Base-by-base conservation (phyloP, 208 protist species). In the Leishmania gerbilli region DNA sequence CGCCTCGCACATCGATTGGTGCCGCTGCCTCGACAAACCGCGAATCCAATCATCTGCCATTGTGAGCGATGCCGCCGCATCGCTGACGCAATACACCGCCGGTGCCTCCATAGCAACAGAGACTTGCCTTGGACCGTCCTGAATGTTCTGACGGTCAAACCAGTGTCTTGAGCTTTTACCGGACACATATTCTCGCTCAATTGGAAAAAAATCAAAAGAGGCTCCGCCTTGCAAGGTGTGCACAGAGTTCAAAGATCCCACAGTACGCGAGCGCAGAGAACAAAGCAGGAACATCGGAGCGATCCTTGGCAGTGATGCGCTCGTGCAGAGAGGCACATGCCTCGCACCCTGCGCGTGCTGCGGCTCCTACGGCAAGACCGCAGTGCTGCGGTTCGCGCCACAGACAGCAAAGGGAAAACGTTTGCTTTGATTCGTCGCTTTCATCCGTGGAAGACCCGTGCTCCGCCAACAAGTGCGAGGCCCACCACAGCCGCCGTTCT, bases 21-120 rank as follows among this genome's bases (percentile, higher is more conserved):
- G 51, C 8, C 79, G 77, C 45, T 83, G 65, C 1, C 9, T n/a
- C 31, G 27, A 8, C 27, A 85, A 17, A 8, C 79, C 79, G 1
- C 0, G 34, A 24, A 71, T 62, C 78, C 77, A 85, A 24, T 81
- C 78, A 64, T 81, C 53, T 0, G n/a, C 17, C 11, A 13, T 19
- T 27, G 31, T 56, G n/a, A 74, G 8, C 0, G 13, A 15, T 1
- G 5, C 17, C 0, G n/a, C 7, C 15, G 3, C 34, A 15, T 72
- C 71, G 6, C 4, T 31, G 0, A 56, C 64, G 3, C 27, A 4
- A 31, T 72, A 77, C 2, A 84, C 27, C 3, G 81, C 64, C 27
- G 82, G 77, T 8, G 78, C 45, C 78, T 86, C 82, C 82, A 86
- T 86, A 0, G 51, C 15, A 21, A 3, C 2, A 55, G 1, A 15